Evolutionary conservation across 1,284 basidiomycete genomes (phyloP).

Genomic region (Cystobasidiaceae sp.): DNA sequence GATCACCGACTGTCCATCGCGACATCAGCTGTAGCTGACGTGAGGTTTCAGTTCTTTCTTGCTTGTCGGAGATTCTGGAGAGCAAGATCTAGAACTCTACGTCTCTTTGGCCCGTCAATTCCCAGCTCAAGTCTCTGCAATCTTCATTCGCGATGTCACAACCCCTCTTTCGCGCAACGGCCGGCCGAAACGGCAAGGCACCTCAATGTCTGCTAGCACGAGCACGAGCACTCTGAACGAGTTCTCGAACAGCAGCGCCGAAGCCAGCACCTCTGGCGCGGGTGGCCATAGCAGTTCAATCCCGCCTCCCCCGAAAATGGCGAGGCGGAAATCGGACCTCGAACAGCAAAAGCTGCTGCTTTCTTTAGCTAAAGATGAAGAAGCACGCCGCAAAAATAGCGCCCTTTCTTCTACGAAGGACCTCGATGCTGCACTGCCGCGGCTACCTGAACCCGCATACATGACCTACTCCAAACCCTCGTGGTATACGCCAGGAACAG

Average conservation of each 20-base stretch:
- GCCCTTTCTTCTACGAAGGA: no score
- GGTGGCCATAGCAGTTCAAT: neutral
- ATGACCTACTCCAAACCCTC: neutral
- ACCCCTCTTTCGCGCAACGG: constrained; percentile 35
- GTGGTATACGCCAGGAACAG: neutral
- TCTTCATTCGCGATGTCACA: constrained; percentile 71
- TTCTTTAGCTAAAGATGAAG: constrained; percentile 19
- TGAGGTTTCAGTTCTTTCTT: constrained; percentile 55
- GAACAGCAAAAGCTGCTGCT: neutral
- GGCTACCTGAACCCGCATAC: no score
- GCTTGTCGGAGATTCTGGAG: constrained; percentile 78
- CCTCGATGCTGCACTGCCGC: no score
- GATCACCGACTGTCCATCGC: neutral
- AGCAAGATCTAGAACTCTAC: constrained; percentile 83
- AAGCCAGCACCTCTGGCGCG: neutral
- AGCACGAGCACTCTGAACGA: neutral
- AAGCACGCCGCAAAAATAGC: neutral
- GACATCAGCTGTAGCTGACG: neutral
- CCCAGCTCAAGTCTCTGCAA: constrained; percentile 53
- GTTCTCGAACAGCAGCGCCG: neutral
- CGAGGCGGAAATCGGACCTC: neutral
- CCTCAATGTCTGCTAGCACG: neutral
- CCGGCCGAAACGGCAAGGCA: neutral
- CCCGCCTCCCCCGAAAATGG: neutral
- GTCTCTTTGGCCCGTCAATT: constrained; percentile 62